phyloP scores from a whole-genome alignment of 2,329 filamentous ascomycete species.

The Diaporthe citrichinensis region DNA sequence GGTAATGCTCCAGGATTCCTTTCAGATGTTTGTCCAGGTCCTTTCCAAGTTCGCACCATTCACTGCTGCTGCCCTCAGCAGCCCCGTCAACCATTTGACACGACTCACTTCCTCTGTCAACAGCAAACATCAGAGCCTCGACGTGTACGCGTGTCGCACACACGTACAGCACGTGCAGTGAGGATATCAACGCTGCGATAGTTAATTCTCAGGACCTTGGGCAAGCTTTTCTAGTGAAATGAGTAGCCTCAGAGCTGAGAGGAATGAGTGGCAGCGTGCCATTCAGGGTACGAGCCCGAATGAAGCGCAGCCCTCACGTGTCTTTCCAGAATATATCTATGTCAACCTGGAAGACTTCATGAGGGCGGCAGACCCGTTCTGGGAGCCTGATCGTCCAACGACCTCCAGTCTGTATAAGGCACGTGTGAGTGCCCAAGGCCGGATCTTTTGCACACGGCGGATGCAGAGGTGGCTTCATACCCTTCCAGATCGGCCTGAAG shows the following conservation, averaged over 20 bases:
- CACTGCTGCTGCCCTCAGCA: background rate
- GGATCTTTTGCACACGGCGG: constrained; percentile 13
- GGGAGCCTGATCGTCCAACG: constrained; percentile 17
- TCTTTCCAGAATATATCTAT: constrained; percentile 35
- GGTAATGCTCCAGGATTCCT: background rate
- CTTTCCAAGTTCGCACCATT: background rate
- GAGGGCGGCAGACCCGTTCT: constrained; percentile 22
- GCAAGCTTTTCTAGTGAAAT: background rate
- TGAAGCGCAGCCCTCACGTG: background rate
- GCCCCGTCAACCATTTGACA: background rate
- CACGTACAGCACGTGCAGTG: background rate
- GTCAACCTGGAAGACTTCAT: constrained; percentile 18
- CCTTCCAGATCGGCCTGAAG: constrained; percentile 18
- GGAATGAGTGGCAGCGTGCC: background rate
- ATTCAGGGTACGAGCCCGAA: background rate
- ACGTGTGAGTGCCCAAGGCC: background rate
- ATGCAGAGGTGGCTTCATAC: constrained; percentile 29
- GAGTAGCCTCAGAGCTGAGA: background rate
- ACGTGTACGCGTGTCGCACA: no score
- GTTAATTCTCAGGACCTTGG: background rate
- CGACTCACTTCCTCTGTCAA: no score
- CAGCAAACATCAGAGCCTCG: background rate
- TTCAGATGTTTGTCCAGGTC: fast-evolving
- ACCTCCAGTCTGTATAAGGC: constrained; percentile 29
- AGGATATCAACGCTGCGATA: background rate